Conservation (phyloP, 192 early-diverging fungal genomes). For the Coemansia sp. region DNA sequence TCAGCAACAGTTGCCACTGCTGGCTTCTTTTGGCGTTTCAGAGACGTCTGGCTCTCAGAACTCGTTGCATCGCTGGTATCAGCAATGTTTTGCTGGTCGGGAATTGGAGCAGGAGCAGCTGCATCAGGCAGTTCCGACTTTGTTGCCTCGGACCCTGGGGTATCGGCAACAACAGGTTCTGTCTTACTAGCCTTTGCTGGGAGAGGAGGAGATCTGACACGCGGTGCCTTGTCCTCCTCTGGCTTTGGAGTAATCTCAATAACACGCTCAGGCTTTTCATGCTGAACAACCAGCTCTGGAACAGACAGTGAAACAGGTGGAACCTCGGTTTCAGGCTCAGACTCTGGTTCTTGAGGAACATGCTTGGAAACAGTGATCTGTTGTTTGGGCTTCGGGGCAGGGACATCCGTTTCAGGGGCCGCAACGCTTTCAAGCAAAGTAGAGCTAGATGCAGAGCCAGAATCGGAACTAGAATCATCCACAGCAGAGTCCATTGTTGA, state of each 20-base stretch:
- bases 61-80: background rate
- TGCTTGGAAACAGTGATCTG: background rate
- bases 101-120: conserved; percentile 2
- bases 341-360: background rate
- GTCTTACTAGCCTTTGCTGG: conserved; percentile 9
- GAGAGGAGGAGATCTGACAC: background rate
- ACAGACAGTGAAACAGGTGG: background rate
- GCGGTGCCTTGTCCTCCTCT: background rate
- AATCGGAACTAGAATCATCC: background rate
- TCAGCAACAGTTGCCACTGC: conserved; percentile 8
- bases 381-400: background rate
- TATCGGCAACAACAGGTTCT: background rate
- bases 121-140: conserved; percentile 5
- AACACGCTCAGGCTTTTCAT: background rate
- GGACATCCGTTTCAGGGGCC: background rate
- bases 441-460: background rate
- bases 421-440: background rate
- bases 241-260: conserved; percentile 3
- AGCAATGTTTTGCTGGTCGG: conserved; percentile 1
- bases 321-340: background rate
- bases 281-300: conserved; percentile 1
- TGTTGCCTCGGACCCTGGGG: background rate
- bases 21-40: conserved; percentile 27
- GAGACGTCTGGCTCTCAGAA: background rate
- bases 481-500: background rate